Evolutionary conservation across 768 basidiomycete genomes (phyloP).

Genomic region (Mycena alexandri): DNA sequence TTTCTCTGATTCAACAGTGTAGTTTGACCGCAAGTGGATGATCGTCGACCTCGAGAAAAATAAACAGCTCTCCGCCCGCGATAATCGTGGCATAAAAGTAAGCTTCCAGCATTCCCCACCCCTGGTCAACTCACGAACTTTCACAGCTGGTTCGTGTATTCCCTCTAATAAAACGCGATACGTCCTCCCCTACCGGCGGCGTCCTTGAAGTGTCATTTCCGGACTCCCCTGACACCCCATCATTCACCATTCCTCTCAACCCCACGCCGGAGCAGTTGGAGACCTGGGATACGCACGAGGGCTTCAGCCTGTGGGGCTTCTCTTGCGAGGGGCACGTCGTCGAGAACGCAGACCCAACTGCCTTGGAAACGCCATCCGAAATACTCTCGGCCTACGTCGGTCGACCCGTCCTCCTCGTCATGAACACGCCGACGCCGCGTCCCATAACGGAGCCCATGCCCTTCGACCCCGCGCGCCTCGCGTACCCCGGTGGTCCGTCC

Average conservation of each 20-base stretch:
- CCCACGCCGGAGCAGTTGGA: conserved; percentile 30
- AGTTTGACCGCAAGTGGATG: conserved; percentile 40
- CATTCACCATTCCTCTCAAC: conserved; percentile 34
- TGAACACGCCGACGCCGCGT: conserved; percentile 29
- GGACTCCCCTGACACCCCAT: conserved; percentile 32
- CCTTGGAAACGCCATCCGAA: conserved; percentile 30
- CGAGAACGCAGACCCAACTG: conserved; percentile 18
- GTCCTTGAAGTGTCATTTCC: conserved; percentile 35
- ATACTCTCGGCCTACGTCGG: conserved; percentile 33
- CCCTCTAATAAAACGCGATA: conserved; percentile 30
- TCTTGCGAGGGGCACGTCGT: conserved; percentile 33
- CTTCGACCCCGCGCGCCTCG: conserved; percentile 25
- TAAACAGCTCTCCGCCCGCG: conserved; percentile 37
- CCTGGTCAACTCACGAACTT: background rate
- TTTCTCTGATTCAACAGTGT: background rate
- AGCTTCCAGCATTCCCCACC: background rate
- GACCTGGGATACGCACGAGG: conserved; percentile 30
- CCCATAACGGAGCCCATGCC: conserved; percentile 24
- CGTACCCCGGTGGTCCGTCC: conserved; percentile 29
- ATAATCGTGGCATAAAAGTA: conserved; percentile 39
- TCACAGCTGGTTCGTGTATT: conserved; percentile 34
- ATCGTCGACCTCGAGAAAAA: conserved; percentile 39
- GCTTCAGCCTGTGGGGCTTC: conserved; percentile 34
- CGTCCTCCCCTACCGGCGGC: conserved; percentile 31
- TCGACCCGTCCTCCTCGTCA: conserved; percentile 34